Evolutionary conservation across 2,329 filamentous ascomycete genomes (phyloP).

Genomic region (Trichoderma oligosporum): DNA sequence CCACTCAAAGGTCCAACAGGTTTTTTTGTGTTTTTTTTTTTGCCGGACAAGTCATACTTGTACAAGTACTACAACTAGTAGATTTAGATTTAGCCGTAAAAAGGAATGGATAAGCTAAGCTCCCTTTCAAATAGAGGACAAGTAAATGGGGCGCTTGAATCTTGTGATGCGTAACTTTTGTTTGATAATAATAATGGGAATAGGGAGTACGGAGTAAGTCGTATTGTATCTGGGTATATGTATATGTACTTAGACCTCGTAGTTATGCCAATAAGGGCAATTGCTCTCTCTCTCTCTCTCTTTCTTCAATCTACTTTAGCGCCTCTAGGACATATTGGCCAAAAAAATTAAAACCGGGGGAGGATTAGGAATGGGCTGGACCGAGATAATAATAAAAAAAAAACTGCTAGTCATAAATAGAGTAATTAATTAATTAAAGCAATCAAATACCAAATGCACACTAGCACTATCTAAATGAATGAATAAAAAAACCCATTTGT

Average conservation of each 20-base stretch:
- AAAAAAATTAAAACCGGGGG: background rate
- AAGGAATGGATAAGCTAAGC: too few species aligned
- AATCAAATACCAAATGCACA: conserved; percentile 6
- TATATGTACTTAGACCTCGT: too few species aligned
- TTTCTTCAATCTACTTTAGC: background rate
- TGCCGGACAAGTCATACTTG: too few species aligned
- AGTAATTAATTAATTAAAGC: background rate
- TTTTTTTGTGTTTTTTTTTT: too few species aligned
- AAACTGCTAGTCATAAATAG: background rate
- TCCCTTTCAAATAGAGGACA: too few species aligned
- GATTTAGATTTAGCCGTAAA: too few species aligned
- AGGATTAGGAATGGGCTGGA: background rate
- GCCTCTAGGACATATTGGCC: background rate
- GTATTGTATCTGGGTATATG: too few species aligned
- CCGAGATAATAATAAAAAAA: background rate
- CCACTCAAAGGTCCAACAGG: too few species aligned
- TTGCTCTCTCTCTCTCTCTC: background rate
- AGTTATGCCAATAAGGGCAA: background rate
- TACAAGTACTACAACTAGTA: too few species aligned
- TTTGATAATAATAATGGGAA: background rate
- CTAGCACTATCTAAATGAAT: background rate
- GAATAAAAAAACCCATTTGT: background rate
- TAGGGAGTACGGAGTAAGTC: too few species aligned
- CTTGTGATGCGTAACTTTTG: too few species aligned
- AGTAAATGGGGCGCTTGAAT: too few species aligned